Conservation (phyloP, 2,329 filamentous ascomycete species). For the Camillea tinctor region DNA sequence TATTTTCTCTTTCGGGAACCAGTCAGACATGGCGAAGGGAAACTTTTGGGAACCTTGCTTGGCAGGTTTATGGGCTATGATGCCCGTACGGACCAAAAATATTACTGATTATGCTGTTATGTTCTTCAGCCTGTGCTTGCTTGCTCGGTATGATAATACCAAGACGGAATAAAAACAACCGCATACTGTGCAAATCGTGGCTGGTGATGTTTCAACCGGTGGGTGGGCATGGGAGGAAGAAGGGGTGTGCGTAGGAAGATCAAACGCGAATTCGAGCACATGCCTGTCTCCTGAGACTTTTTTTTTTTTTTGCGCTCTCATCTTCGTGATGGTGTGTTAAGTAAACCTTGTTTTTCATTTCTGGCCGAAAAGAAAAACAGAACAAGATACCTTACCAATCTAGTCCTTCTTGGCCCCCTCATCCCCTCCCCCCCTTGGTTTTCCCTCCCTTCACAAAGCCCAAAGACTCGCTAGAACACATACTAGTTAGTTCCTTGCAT, state of each 20-base stretch:
- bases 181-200: not conserved
- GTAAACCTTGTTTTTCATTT: not conserved
- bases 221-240: not conserved
- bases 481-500: conserved; percentile 1
- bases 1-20: not conserved
- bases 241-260: not conserved
- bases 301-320: too few species aligned
- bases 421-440: too few species aligned
- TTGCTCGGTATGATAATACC: not conserved
- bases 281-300: not conserved
- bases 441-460: not conserved
- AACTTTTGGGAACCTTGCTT: not conserved
- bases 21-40: not conserved
- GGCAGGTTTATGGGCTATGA: not conserved
- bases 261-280: not conserved
- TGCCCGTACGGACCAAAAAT: not conserved
- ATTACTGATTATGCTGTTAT: too few species aligned
- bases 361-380: not conserved
- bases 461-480: not conserved
- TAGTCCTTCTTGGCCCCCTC: not conserved
- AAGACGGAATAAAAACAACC: not conserved
- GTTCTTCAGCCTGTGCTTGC: not conserved
- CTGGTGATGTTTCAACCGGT: not conserved
- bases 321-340: not conserved
- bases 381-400: not conserved